Evolutionary conservation across 2,329 filamentous ascomycete species (phyloP), one percentile per base, ranked within the genome.

Genomic region (Apiospora pterosperma): DNA sequence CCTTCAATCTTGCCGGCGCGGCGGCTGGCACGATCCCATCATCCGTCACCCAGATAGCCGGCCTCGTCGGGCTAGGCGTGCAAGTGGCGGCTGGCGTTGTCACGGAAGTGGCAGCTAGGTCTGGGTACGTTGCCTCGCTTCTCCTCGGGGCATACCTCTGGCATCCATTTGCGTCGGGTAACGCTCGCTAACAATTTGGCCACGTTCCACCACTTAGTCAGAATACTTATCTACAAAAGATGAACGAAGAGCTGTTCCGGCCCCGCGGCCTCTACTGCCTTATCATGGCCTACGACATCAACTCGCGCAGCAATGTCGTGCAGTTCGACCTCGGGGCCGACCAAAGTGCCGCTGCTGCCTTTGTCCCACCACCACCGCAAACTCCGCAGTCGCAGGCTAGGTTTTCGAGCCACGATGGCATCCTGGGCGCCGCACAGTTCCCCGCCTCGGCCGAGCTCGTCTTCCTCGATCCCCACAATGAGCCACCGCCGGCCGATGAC

Each of bases 361-460:
- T 21, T 8, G 38, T 2, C 36, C 16, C 21, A 36, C 5, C 11
- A 21, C 25, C 16, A 36, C 25, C 25, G 23, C 11, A n/a, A 11
- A 16, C 14, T 2, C 2, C 7, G 4, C 12, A 38, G 12, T 19
- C 14, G 12, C 36, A 38, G 38, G 55, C 12, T 12, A 60, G 19
- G 19, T 25, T 44, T 16, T 31, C 38, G 12, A 36, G 38, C 31
- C 36, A 59, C 19, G 44, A 63, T 10, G 61, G 44, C 11, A 19
- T 55, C 11, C 14, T 28, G 5, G 61, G 44, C 8, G 61, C 41
- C 5, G 36, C 62, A 1, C 21, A 36, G 10, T 59, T 60, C 12
- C 62, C 63, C 11, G 48, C n/a, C 23, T 6, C 60, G 21, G 63
- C 63, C 8, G 60, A 55, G 7, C 28, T 65, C 8, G n/a, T 65